Conservation (phyloP, 306 rosid species). For the Trichosanthes cucumerina region DNA sequence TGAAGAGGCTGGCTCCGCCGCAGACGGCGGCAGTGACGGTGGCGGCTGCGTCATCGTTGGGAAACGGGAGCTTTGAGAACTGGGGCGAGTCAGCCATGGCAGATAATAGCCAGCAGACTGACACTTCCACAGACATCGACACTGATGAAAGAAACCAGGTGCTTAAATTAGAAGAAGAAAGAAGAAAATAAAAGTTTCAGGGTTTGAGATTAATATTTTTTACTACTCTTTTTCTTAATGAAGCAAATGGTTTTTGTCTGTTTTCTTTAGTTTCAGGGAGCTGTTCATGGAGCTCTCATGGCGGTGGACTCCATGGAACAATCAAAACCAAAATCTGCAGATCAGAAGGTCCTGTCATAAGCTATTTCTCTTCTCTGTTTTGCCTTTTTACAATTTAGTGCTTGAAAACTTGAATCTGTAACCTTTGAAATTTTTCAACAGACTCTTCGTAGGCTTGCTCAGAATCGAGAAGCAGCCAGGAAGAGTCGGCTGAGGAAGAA, state of each 20-base stretch:
- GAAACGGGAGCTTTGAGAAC: constrained; percentile 59
- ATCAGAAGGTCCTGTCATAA: constrained; percentile 36
- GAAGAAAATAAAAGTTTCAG: not conserved
- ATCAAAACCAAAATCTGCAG: constrained; percentile 36
- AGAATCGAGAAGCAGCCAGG: constrained; percentile 73
- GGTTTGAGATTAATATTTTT: not conserved
- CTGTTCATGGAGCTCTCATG: constrained; percentile 28
- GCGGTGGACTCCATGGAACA: constrained; percentile 48
- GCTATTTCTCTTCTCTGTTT: not conserved
- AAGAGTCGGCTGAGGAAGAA: constrained; percentile 70
- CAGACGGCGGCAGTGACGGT: not conserved
- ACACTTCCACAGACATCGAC: constrained; percentile 68
- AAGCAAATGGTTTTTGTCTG: not conserved
- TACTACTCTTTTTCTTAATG: not conserved
- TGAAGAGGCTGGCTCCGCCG: constrained; percentile 21
- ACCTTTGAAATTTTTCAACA: constrained; percentile 13
- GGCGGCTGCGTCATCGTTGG: constrained; percentile 28
- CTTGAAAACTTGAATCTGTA: not conserved
- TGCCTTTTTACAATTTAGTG: not conserved
- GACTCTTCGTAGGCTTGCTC: constrained; percentile 63
- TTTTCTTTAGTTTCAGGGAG: constrained; percentile 33
- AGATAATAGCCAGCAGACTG: constrained; percentile 59
- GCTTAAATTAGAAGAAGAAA: not conserved
- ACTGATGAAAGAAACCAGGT: constrained; percentile 50
- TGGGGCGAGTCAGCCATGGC: constrained; percentile 71